These are phyloP conservation scores for Ogataea henricii DNA, from an alignment of 805 yeast genomes.

Conservation along the genomic window DNA sequence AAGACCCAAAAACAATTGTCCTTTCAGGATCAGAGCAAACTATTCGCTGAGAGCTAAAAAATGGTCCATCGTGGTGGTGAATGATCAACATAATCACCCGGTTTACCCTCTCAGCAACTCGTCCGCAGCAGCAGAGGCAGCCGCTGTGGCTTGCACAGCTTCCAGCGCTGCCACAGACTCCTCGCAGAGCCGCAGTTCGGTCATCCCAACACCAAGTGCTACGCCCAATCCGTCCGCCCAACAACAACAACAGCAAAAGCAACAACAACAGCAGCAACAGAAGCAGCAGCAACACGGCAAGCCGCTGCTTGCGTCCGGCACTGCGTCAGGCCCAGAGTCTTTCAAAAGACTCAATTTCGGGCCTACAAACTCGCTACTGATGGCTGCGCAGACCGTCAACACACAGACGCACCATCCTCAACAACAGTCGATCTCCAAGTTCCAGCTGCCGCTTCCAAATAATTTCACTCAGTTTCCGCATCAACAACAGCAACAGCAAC, in stretches of 20 bases:
- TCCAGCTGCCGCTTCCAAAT: slow-evolving; percentile 26
- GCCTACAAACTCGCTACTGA: slow-evolving; percentile 26
- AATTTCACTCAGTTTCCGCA: slow-evolving; percentile 21
- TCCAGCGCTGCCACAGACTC: no score
- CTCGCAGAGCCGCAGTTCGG: slow-evolving; percentile 1
- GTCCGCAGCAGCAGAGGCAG: neutral
- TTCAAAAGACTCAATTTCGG: slow-evolving; percentile 22
- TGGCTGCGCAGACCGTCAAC: slow-evolving; percentile 28
- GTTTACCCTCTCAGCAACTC: slow-evolving; percentile 27
- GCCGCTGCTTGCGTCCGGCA: slow-evolving; percentile 5
- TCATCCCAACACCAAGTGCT: slow-evolving; percentile 11
- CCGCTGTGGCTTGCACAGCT: no score
- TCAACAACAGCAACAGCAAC: slow-evolving; percentile 6
- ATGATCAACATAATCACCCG: slow-evolving; percentile 61
- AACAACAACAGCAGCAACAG: no score
- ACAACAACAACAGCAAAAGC: no score
- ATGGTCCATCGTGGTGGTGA: slow-evolving; percentile 64
- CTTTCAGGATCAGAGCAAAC: slow-evolving; percentile 67
- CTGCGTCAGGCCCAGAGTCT: slow-evolving; percentile 4
- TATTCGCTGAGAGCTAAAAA: slow-evolving; percentile 50
- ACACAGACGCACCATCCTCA: slow-evolving; percentile 16
- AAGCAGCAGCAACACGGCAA: slow-evolving; percentile 8
- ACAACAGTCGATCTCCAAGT: slow-evolving; percentile 16
- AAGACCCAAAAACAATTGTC: slow-evolving; percentile 45
- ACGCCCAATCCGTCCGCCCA: slow-evolving; percentile 9